These are phyloP conservation scores for Arxiozyma slooffiae DNA, from an alignment of 1,139 yeast species.

Conservation along the genomic window DNA sequence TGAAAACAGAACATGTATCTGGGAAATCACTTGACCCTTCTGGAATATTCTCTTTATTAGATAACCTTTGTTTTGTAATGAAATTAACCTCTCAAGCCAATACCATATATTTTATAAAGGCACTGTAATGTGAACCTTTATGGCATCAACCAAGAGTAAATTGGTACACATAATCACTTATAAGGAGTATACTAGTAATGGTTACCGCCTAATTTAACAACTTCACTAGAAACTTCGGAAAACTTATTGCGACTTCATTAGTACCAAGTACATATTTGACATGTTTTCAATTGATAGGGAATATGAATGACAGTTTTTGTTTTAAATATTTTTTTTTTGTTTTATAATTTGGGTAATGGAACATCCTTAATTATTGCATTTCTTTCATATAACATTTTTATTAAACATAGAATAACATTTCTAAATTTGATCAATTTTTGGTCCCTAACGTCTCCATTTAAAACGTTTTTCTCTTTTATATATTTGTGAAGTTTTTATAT, in stretches of 20 bases:
- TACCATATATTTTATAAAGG: slow-evolving; percentile 47
- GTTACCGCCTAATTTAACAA: slow-evolving; percentile 48
- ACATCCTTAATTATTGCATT: slow-evolving; percentile 25
- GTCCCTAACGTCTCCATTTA: too few relatives aligned
- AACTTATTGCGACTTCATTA: slow-evolving; percentile 43
- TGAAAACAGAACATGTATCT: slow-evolving; percentile 53
- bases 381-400: background rate
- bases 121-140: slow-evolving; percentile 38
- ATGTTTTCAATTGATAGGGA: slow-evolving; percentile 68
- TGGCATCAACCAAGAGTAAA: slow-evolving; percentile 40
- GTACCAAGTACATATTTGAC: slow-evolving; percentile 32
- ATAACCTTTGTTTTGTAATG: slow-evolving; percentile 23
- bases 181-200: slow-evolving; percentile 27
- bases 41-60: slow-evolving; percentile 23
- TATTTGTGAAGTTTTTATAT: too few relatives aligned
- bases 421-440: too few relatives aligned
- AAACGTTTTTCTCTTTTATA: too few relatives aligned
- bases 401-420: background rate
- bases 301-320: slow-evolving; percentile 52
- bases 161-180: slow-evolving; percentile 47
- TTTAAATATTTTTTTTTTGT: slow-evolving; percentile 42
- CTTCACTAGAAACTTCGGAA: slow-evolving; percentile 50
- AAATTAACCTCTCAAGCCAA: slow-evolving; percentile 35
- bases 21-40: slow-evolving; percentile 37
- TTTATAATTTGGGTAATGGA: slow-evolving; percentile 34